A percentile compares a stretch with the other conserved stretches of the same genome.
phyloP scores from a whole-genome alignment of 768 basidiomycete species.

The Lactarius hatsudake region DNA sequence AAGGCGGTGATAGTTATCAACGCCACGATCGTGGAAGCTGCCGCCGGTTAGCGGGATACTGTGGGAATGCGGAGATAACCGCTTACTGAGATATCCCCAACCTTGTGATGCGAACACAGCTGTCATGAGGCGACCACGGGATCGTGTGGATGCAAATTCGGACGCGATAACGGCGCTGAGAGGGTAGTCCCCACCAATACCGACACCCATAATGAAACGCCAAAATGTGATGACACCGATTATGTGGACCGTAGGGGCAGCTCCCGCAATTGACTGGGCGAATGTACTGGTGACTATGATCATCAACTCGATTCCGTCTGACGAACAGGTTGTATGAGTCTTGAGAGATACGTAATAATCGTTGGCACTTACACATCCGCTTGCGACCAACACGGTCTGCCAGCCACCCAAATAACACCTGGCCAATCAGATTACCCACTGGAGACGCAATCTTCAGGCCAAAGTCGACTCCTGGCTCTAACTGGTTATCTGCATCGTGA shows the following conservation, averaged over 20 bases:
- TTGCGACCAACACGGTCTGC: conserved; percentile 45
- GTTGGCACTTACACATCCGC: conserved; percentile 52
- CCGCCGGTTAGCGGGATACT: background rate
- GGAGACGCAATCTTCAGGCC: conserved; percentile 45
- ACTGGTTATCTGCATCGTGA: conserved; percentile 33
- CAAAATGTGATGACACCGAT: conserved; percentile 77
- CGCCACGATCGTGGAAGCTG: conserved; percentile 65
- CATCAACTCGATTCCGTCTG: conserved; percentile 72
- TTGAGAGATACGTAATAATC: conserved; percentile 28
- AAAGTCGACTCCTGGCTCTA: conserved; percentile 40
- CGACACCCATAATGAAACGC: conserved; percentile 81
- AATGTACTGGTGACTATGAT: conserved; percentile 81
- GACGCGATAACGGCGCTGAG: conserved; percentile 82
- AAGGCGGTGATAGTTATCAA: conserved; percentile 63
- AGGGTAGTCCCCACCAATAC: conserved; percentile 90
- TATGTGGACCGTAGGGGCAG: conserved; percentile 63
- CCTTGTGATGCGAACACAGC: conserved; percentile 85
- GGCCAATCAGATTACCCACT: conserved; percentile 42
- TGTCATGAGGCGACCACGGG: conserved; percentile 84
- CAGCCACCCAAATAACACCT: conserved; percentile 46
- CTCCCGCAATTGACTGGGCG: conserved; percentile 77
- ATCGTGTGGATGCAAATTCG: conserved; percentile 80
- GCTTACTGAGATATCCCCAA: conserved; percentile 78
- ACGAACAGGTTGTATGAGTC: background rate
- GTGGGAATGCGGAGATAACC: background rate